Percentiles rank a stretch among this genome's conserved stretches.
Evolutionary conservation across 257 asterid genomes (phyloP).

Genomic region (Osmanthus fragrans): DNA sequence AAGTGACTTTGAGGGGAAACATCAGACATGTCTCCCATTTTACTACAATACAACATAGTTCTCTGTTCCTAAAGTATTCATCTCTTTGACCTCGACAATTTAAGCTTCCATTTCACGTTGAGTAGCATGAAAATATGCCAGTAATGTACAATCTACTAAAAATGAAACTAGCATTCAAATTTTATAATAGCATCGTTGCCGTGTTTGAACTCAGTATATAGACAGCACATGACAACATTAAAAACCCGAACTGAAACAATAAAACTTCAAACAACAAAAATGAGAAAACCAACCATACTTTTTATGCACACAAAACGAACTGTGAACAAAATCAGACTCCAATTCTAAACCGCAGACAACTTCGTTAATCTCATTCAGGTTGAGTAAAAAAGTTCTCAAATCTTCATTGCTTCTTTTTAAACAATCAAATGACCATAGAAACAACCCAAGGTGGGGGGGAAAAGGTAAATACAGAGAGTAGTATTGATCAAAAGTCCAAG

Average conservation of each 20-base stretch:
- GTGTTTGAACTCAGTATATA: neutral
- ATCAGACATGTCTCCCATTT: too few species aligned
- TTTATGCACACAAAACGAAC: neutral
- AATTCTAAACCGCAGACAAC: neutral
- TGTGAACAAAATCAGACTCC: constrained; percentile 6
- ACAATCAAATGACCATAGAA: constrained; percentile 23
- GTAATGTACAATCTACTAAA: too few species aligned
- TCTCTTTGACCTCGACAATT: too few species aligned
- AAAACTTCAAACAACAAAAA: constrained; percentile 1
- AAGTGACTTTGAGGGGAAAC: too few species aligned
- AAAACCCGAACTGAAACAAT: neutral
- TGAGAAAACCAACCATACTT: constrained; percentile 22
- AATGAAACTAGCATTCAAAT: too few species aligned
- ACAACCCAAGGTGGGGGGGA: neutral
- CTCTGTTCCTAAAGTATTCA: too few species aligned
- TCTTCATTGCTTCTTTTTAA: constrained; percentile 4
- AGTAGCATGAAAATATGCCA: too few species aligned
- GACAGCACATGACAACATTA: constrained; percentile 5
- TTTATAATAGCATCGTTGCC: neutral
- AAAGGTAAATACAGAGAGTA: constrained; percentile 17
- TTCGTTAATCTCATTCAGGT: neutral
- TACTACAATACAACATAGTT: too few species aligned
- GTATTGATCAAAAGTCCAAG: constrained; percentile 4
- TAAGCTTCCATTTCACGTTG: too few species aligned
- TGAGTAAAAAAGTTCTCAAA: neutral